These are phyloP conservation scores for Pyrenochaeta sp. DNA, from an alignment of 2,329 filamentous ascomycete species.

Conservation along the genomic window DNA sequence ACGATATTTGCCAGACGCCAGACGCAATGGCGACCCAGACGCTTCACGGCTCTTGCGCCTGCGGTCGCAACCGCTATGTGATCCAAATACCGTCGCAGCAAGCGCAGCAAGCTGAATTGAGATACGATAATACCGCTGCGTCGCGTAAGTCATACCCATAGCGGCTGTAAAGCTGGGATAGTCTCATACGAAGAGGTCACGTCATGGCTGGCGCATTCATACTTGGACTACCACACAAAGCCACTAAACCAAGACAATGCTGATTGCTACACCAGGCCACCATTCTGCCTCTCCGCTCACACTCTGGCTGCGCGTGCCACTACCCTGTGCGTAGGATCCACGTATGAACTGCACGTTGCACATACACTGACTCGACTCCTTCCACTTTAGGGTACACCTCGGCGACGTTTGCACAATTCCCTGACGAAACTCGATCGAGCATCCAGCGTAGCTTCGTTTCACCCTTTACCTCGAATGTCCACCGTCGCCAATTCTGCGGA, in stretches of 20 bases:
- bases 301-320: conserved; percentile 82
- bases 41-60: conserved; percentile 81
- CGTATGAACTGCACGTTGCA: not conserved
- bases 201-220: conserved; percentile 5
- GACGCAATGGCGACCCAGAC: conserved; percentile 52
- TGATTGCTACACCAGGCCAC: conserved; percentile 56
- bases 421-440: conserved; percentile 69
- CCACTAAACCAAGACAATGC: conserved; percentile 4
- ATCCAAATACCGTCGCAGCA: conserved; percentile 72
- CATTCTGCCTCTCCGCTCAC: conserved; percentile 76
- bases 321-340: conserved; percentile 61
- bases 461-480: conserved; percentile 56
- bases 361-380: not conserved
- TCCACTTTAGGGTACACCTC: conserved; percentile 68
- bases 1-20: not conserved
- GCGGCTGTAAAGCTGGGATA: not conserved
- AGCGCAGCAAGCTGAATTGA: conserved; percentile 68
- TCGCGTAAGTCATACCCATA: conserved; percentile 69
- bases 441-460: conserved; percentile 57
- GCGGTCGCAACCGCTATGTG: conserved; percentile 84
- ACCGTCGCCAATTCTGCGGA: conserved; percentile 83
- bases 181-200: conserved; percentile 9
- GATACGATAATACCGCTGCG: conserved; percentile 72
- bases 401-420: conserved; percentile 76
- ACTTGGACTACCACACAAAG: not conserved